phyloP scores from a whole-genome alignment of 1,139 yeast genomes.

The Kurtzmaniella quercitrusa region DNA sequence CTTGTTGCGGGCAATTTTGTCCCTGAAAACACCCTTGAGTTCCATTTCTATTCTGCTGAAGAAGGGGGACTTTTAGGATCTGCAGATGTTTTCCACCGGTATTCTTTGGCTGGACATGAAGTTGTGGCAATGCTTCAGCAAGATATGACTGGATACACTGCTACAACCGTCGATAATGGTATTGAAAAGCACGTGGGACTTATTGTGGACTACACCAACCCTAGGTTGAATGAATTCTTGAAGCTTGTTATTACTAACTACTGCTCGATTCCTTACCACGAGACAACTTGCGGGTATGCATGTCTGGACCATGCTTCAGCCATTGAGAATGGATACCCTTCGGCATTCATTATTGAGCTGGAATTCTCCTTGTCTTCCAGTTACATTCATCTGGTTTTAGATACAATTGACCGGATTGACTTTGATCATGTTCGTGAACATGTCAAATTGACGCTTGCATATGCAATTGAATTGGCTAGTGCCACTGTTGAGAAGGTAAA shows the following conservation, averaged over 20 bases:
- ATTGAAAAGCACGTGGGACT: constrained; percentile 75
- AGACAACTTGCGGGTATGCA: constrained; percentile 83
- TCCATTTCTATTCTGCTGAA: constrained; percentile 94
- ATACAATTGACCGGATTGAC: constrained; percentile 76
- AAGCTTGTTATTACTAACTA: constrained; percentile 57
- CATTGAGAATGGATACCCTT: constrained; percentile 74
- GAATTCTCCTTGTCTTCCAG: constrained; percentile 60
- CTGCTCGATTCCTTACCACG: constrained; percentile 64
- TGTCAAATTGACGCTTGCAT: constrained; percentile 68
- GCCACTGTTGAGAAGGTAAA: constrained; percentile 12
- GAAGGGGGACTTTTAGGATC: constrained; percentile 93
- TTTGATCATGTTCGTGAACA: constrained; percentile 77
- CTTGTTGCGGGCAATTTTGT: constrained; percentile 32
- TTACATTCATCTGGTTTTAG: constrained; percentile 71
- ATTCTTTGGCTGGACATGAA: constrained; percentile 39
- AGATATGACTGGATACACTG: constrained; percentile 90
- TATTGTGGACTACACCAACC: constrained; percentile 68
- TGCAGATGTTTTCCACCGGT: constrained; percentile 64
- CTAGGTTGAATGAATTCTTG: constrained; percentile 56
- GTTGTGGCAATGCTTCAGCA: constrained; percentile 88
- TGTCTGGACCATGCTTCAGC: constrained; percentile 95
- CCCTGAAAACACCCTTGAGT: constrained; percentile 76
- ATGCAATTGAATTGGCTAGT: constrained; percentile 59
- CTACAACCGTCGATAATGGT: constrained; percentile 50
- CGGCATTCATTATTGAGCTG: constrained; percentile 77